A percentile compares a stretch with the other conserved stretches of the same genome.
phyloP scores from a whole-genome alignment of 805 yeast genomes.

The Ogataea pini region DNA sequence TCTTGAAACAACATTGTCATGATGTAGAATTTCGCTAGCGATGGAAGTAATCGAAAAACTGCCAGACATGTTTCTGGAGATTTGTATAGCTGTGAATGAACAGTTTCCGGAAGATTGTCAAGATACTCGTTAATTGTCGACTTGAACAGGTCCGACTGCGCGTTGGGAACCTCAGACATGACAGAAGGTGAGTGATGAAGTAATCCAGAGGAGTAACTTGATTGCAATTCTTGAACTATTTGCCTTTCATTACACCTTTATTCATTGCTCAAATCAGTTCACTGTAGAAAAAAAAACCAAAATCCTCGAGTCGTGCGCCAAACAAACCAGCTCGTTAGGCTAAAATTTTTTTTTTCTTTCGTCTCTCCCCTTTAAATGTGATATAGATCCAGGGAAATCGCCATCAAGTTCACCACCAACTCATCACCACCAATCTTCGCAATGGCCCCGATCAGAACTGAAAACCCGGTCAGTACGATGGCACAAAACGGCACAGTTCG shows the following conservation, averaged over 20 bases:
- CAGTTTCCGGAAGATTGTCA: slow-evolving; percentile 84
- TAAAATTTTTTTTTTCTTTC: background rate
- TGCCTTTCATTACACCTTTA: too few relatives aligned
- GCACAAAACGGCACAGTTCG: slow-evolving; percentile 2
- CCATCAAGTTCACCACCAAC: background rate
- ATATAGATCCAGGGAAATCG: background rate
- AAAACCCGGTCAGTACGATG: background rate
- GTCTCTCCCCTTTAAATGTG: background rate
- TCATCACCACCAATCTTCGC: background rate
- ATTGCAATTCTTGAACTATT: too few relatives aligned
- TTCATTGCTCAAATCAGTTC: too few relatives aligned
- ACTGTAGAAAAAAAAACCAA: background rate
- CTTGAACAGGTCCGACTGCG: slow-evolving; percentile 46
- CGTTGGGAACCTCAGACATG: slow-evolving; percentile 8
- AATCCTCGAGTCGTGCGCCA: background rate
- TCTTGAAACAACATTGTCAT: slow-evolving; percentile 86
- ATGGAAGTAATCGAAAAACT: slow-evolving; percentile 84
- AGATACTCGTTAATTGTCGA: slow-evolving; percentile 83
- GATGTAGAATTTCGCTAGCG: slow-evolving; percentile 83
- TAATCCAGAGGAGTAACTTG: too few relatives aligned
- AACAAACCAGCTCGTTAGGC: background rate
- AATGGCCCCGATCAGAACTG: slow-evolving; percentile 2
- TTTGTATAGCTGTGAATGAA: slow-evolving; percentile 78
- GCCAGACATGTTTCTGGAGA: slow-evolving; percentile 95
- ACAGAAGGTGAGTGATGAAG: too few relatives aligned